phyloP scores from a whole-genome alignment of 2,329 filamentous ascomycete species.

The Sporothrix brasiliensis region DNA sequence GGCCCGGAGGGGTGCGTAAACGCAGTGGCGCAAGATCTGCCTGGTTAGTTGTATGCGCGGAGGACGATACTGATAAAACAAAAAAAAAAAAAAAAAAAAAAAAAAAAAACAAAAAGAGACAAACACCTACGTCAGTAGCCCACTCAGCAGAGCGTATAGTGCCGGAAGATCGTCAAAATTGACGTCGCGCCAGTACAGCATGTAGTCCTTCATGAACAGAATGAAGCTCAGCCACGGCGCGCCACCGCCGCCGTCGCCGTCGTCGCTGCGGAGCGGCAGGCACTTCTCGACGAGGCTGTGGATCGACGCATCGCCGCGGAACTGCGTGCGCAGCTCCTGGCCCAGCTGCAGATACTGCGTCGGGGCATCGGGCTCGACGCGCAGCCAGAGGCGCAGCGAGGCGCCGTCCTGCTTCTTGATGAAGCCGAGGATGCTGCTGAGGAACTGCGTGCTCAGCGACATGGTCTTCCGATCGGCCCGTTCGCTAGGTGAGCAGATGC shows the following conservation, averaged over 20 bases:
- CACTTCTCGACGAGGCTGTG: constrained; percentile 65
- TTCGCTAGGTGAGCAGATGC: background rate
- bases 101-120: background rate
- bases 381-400: constrained; percentile 69
- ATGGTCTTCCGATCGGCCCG: constrained; percentile 27
- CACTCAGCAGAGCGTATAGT: constrained; percentile 74
- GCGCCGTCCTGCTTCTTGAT: constrained; percentile 54
- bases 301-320: constrained; percentile 56
- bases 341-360: constrained; percentile 69
- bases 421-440: constrained; percentile 36
- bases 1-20: constrained; percentile 77
- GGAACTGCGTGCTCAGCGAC: constrained; percentile 37
- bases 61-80: background rate
- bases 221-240: constrained; percentile 76
- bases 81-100: background rate
- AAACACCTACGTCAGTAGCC: constrained; percentile 48
- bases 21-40: constrained; percentile 78
- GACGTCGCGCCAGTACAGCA: constrained; percentile 79
- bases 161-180: constrained; percentile 73
- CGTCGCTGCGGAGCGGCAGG: constrained; percentile 56
- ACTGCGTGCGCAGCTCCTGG: constrained; percentile 65
- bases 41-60: background rate
- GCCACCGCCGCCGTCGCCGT: constrained; percentile 64
- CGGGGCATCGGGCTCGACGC: constrained; percentile 72
- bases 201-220: constrained; percentile 78